Base-by-base conservation (phyloP, 306 rosid species). In the Canavalia gladiata region DNA sequence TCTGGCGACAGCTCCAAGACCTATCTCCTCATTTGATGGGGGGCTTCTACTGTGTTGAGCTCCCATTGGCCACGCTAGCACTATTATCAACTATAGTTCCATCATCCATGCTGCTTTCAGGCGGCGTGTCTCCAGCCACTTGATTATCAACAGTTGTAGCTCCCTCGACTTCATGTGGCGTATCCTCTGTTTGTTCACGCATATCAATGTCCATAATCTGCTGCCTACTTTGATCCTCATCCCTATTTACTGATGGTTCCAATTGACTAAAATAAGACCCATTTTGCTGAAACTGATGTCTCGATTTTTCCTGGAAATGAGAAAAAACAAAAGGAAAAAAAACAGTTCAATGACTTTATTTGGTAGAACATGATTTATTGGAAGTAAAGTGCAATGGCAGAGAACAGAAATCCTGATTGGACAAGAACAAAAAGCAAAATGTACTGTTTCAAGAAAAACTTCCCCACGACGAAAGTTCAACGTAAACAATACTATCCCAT, bases 271-370 rank as follows among this genome's bases (percentile, higher is more conserved):
- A 69, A 46, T 82, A 59, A 59, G 86, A 60, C 13, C 63, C 67
- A 8, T 75, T 82, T 78, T 84, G 87, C 76, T 68, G 82, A 84
- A 78, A 81, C 75, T 82, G 83, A 13, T 75, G 81, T 18, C 83
- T 87, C 83, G 59, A n/a, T 47, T 74, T 79, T 43, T 84, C 88
- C 90, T 87, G 88, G 31, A 46, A 72, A 63, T 49, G 2, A 49
- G 0, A 68, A 51, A 34, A 50, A 51, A 72, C 35, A 71, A 50
- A 56, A 65, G 11, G 37, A 55, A 71, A 60, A 13, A 43, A 6
- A 25, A 42, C 25, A 41, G 74, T 18, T 18, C 25, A 18, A 18
- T 18, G 25, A 18, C 25, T 18, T 18, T 18, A 18, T 18, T 18
- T 18, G 25, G 25, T 18, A 18, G 25, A 18, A 18, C 25, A 18